phyloP scores from a whole-genome alignment of 495 filamentous ascomycete species.

The Trichoderma virens region DNA sequence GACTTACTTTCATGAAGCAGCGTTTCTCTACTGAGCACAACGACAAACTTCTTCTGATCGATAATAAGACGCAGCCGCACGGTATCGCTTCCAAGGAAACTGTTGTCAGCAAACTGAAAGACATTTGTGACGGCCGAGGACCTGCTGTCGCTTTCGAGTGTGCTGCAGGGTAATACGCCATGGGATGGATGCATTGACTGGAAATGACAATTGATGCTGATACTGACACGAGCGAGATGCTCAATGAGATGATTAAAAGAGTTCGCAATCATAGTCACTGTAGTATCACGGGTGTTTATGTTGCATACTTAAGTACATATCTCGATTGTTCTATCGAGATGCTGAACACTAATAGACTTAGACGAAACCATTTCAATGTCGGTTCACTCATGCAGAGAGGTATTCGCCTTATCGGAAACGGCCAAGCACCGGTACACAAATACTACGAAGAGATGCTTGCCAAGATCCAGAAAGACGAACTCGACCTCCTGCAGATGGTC shows the following conservation, averaged over 20 bases:
- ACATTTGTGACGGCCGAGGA: slow-evolving; percentile 57
- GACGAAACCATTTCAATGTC: slow-evolving; percentile 78
- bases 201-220: slow-evolving; percentile 67
- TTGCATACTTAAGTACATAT: slow-evolving; percentile 56
- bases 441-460: slow-evolving; percentile 73
- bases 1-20: slow-evolving; percentile 57
- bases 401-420: slow-evolving; percentile 72
- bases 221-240: slow-evolving; percentile 77
- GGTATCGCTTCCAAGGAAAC: slow-evolving; percentile 43
- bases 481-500: slow-evolving; percentile 74
- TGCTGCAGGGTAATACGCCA: slow-evolving; percentile 77
- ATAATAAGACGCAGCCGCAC: slow-evolving; percentile 39
- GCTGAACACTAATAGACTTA: too few species aligned
- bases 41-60: slow-evolving; percentile 34
- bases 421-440: slow-evolving; percentile 75
- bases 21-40: slow-evolving; percentile 45
- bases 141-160: slow-evolving; percentile 79
- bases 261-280: slow-evolving; percentile 68
- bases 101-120: slow-evolving; percentile 64
- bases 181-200: slow-evolving; percentile 73
- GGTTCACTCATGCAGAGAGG: slow-evolving; percentile 83
- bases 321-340: too few species aligned
- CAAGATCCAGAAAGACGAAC: slow-evolving; percentile 59
- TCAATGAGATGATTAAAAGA: slow-evolving; percentile 81
- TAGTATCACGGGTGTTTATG: slow-evolving; percentile 76